A percentile compares a stretch with the other conserved stretches of the same genome.
phyloP scores from a whole-genome alignment of 1,284 basidiomycete genomes.

The Ustilago lituana region DNA sequence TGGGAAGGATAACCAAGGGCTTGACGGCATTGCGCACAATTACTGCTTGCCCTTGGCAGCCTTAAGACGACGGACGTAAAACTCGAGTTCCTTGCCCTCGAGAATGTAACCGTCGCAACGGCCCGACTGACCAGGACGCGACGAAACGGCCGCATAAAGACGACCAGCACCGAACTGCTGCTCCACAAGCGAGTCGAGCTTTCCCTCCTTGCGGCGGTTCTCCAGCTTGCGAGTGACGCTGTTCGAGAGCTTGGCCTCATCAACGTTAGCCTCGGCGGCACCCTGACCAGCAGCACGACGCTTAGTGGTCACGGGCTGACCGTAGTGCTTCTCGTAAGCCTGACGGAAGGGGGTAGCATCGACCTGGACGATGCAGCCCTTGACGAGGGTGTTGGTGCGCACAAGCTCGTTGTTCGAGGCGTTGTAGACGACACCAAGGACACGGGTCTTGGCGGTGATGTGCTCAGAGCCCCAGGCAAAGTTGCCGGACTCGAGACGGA shows the following conservation, averaged over 20 bases:
- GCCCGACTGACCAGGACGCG: constrained; percentile 65
- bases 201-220: constrained; percentile 59
- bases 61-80: constrained; percentile 65
- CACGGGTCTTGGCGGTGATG: constrained; percentile 67
- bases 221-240: constrained; percentile 59
- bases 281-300: constrained; percentile 61
- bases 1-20: constrained; percentile 4
- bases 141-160: constrained; percentile 65
- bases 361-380: constrained; percentile 66
- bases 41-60: constrained; percentile 60
- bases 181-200: constrained; percentile 66
- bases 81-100: constrained; percentile 66
- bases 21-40: constrained; percentile 6
- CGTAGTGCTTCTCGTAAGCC: constrained; percentile 68
- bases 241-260: constrained; percentile 60
- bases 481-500: constrained; percentile 67
- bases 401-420: constrained; percentile 68
- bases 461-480: constrained; percentile 67
- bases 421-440: constrained; percentile 67
- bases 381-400: constrained; percentile 68
- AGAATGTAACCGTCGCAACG: constrained; percentile 67
- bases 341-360: constrained; percentile 67
- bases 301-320: constrained; percentile 66
- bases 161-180: constrained; percentile 67
- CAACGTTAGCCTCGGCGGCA: constrained; percentile 52